Evolutionary conservation across 495 filamentous ascomycete species (phyloP).

Genomic region (Hyphodiscus hymeniophilus): DNA sequence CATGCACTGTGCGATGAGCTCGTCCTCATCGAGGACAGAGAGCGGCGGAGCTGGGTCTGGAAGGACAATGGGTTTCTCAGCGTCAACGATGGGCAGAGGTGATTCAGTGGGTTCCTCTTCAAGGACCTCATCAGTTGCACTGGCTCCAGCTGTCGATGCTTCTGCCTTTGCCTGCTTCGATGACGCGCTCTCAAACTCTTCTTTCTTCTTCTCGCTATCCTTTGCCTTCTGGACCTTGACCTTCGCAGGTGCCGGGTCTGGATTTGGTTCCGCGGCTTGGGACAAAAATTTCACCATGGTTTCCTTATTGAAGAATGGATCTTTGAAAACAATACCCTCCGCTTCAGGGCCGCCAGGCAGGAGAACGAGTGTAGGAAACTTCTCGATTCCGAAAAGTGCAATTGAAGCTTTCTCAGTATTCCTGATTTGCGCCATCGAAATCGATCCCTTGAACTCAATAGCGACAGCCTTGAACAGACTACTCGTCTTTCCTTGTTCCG

Average conservation of each 20-base stretch:
- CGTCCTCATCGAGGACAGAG: slow-evolving; percentile 42
- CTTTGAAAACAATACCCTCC: slow-evolving; percentile 64
- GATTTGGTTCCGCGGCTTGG: slow-evolving; percentile 65
- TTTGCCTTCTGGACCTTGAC: slow-evolving; percentile 42
- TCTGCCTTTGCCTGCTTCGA: slow-evolving; percentile 30
- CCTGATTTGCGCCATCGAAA: slow-evolving; percentile 77
- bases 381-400: slow-evolving; percentile 63
- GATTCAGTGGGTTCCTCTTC: slow-evolving; percentile 35
- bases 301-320: slow-evolving; percentile 78
- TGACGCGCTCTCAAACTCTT: slow-evolving; percentile 33
- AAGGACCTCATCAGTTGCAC: slow-evolving; percentile 26
- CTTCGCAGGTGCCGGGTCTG: slow-evolving; percentile 54
- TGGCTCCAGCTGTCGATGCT: slow-evolving; percentile 11
- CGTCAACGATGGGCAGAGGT: slow-evolving; percentile 23
- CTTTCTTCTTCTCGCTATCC: slow-evolving; percentile 41
- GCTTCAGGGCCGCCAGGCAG: slow-evolving; percentile 62
- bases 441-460: slow-evolving; percentile 80
- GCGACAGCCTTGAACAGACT: slow-evolving; percentile 76
- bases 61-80: slow-evolving; percentile 23
- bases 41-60: slow-evolving; percentile 46
- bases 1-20: slow-evolving; percentile 64
- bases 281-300: slow-evolving; percentile 76
- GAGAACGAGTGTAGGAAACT: slow-evolving; percentile 75
- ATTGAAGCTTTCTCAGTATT: slow-evolving; percentile 60
- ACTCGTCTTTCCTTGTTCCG: slow-evolving; percentile 83